Conservation (phyloP, 306 rosid species). For the Cucumis sativus region DNA sequence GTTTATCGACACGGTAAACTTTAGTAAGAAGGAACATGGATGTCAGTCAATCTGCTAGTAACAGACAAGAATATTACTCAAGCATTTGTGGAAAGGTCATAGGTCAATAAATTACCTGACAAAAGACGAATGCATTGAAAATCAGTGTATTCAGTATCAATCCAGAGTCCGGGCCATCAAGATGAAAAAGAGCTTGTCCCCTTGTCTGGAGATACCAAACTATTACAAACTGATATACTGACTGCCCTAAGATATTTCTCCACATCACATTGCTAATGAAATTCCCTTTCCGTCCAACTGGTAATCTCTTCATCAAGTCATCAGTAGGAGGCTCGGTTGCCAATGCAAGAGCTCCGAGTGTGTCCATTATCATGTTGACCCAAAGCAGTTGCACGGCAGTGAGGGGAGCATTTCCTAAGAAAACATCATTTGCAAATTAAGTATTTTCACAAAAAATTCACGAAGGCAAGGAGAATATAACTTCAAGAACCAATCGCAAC, state of each 20-base stretch:
- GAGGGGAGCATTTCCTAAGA: slow-evolving; percentile 80
- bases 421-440: background rate
- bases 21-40: background rate
- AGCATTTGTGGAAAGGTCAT: background rate
- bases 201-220: slow-evolving; percentile 87
- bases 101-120: slow-evolving; percentile 56
- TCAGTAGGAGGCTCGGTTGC: slow-evolving; percentile 93
- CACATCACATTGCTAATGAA: slow-evolving; percentile 93
- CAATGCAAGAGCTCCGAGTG: slow-evolving; percentile 95
- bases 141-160: slow-evolving; percentile 73
- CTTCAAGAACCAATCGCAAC: slow-evolving; percentile 12
- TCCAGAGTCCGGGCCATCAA: slow-evolving; percentile 59
- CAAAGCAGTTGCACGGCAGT: slow-evolving; percentile 98
- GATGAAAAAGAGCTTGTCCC: slow-evolving; percentile 61
- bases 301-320: slow-evolving; percentile 76
- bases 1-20: background rate
- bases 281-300: slow-evolving; percentile 97
- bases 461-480: slow-evolving; percentile 3
- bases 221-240: slow-evolving; percentile 65
- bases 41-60: background rate
- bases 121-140: slow-evolving; percentile 92
- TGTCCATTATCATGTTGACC: slow-evolving; percentile 99
- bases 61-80: background rate
- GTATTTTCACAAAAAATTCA: background rate
- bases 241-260: slow-evolving; percentile 94